phyloP scores from a whole-genome alignment of 768 basidiomycete genomes.

The Tulasnella sp. region DNA sequence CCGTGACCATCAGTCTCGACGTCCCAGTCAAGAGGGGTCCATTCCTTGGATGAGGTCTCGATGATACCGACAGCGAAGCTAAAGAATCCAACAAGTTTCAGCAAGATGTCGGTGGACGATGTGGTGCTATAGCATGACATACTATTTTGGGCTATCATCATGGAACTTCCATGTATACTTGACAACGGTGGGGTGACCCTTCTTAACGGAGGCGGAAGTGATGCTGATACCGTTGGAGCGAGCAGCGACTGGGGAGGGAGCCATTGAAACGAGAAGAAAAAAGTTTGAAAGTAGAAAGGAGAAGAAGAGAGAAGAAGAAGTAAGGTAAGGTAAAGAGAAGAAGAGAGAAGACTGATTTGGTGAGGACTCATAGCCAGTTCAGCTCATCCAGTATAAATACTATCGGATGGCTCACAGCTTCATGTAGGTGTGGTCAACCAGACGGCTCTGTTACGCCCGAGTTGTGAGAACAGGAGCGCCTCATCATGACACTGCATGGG shows the following conservation, averaged over 20 bases:
- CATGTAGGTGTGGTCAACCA: no score
- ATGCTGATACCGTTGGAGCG: constrained; percentile 4
- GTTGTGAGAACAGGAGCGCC: not conserved
- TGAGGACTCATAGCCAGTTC: not conserved
- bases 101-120: not conserved
- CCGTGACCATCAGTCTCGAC: not conserved
- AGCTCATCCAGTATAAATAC: not conserved
- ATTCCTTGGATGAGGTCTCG: not conserved
- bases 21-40: not conserved
- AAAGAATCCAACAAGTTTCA: not conserved
- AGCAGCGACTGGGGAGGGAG: not conserved
- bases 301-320: not conserved
- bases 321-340: not conserved
- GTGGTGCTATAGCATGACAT: not conserved
- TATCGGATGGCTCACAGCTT: not conserved
- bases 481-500: not conserved
- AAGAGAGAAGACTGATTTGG: not conserved
- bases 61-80: not conserved
- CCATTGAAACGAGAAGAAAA: not conserved
- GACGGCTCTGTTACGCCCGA: not conserved
- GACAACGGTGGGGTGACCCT: not conserved
- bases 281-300: not conserved
- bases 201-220: constrained; percentile 3
- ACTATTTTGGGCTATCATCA: not conserved
- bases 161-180: constrained; percentile 12